A percentile compares a stretch with the other conserved stretches of the same genome.
Conservation (phyloP, 805 yeast species). For the Yamadazyma philogaea region DNA sequence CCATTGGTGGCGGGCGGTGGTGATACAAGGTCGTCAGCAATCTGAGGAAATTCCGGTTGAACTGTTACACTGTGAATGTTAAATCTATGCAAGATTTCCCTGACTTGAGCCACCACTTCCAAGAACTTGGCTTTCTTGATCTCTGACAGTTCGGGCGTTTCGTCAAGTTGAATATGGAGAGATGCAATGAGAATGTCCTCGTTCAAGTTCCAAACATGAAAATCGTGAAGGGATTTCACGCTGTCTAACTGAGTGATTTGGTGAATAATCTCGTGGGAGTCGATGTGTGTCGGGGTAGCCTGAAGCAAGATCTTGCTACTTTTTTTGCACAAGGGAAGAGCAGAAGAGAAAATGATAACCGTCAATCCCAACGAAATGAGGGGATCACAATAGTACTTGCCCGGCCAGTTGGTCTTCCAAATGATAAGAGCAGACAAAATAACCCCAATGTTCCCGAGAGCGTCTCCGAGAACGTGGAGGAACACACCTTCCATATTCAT, state of each 20-base stretch:
- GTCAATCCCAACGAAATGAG: conserved; percentile 82
- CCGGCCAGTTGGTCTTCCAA: conserved; percentile 87
- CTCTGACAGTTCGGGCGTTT: conserved; percentile 51
- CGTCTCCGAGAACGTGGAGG: conserved; percentile 93
- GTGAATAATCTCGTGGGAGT: conserved; percentile 68
- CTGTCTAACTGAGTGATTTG: conserved; percentile 68
- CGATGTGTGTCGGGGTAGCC: conserved; percentile 84
- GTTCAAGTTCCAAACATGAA: conserved; percentile 94
- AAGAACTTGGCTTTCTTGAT: conserved; percentile 47
- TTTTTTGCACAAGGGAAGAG: conserved; percentile 82
- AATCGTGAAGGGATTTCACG: conserved; percentile 85
- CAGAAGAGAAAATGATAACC: conserved; percentile 82
- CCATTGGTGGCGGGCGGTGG: conserved; percentile 11
- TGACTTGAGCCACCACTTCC: conserved; percentile 68
- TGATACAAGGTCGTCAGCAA: conserved; percentile 6
- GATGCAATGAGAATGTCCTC: conserved; percentile 87
- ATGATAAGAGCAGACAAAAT: conserved; percentile 85
- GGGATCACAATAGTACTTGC: conserved; percentile 89
- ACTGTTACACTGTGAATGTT: conserved; percentile 93
- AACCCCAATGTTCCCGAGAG: conserved; percentile 92
- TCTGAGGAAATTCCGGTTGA: conserved; percentile 78
- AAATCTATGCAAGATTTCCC: conserved; percentile 73
- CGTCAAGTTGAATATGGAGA: conserved; percentile 70
- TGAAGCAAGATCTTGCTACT: conserved; percentile 86
- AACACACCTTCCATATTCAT: conserved; percentile 97